Conservation (phyloP, 179 eudicot genomes). For the Camellia oleifera region DNA sequence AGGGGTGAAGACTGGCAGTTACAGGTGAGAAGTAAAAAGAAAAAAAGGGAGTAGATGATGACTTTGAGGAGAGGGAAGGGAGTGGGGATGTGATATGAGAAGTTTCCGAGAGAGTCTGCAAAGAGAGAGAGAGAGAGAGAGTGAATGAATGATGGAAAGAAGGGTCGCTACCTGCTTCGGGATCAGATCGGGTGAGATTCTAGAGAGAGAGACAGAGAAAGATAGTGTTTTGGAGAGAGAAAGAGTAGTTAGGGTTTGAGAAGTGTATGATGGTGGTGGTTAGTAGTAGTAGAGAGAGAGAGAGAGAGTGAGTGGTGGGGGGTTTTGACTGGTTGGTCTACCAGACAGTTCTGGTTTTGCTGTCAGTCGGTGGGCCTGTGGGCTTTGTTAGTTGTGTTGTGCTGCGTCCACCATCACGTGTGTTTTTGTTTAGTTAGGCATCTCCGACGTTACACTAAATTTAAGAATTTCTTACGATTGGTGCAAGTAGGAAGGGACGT, state of each 20-base stretch:
- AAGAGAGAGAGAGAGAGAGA: too few relatives aligned
- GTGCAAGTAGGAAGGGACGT: too few relatives aligned
- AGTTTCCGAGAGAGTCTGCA: too few relatives aligned
- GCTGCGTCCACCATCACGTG: too few relatives aligned
- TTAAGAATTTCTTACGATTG: too few relatives aligned
- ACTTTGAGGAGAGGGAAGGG: background rate
- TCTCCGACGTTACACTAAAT: too few relatives aligned
- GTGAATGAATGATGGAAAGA: too few relatives aligned
- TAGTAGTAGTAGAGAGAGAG: too few relatives aligned
- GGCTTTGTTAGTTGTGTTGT: background rate
- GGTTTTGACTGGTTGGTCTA: slow-evolving; percentile 50
- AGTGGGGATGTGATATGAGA: background rate
- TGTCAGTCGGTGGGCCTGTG: background rate
- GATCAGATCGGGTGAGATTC: slow-evolving; percentile 8
- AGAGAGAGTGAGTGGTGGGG: background rate
- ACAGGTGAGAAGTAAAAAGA: slow-evolving; percentile 4
- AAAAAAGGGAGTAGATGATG: slow-evolving; percentile 12
- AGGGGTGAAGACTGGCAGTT: background rate
- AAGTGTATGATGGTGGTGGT: too few relatives aligned
- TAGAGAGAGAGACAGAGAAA: too few relatives aligned
- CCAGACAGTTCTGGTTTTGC: slow-evolving; percentile 24
- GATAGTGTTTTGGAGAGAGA: background rate
- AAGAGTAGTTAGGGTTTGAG: slow-evolving; percentile 5
- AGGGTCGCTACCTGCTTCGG: too few relatives aligned
- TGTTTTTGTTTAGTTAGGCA: too few relatives aligned